phyloP scores from a whole-genome alignment of 495 filamentous ascomycete species.

The Cercophora sp. region DNA sequence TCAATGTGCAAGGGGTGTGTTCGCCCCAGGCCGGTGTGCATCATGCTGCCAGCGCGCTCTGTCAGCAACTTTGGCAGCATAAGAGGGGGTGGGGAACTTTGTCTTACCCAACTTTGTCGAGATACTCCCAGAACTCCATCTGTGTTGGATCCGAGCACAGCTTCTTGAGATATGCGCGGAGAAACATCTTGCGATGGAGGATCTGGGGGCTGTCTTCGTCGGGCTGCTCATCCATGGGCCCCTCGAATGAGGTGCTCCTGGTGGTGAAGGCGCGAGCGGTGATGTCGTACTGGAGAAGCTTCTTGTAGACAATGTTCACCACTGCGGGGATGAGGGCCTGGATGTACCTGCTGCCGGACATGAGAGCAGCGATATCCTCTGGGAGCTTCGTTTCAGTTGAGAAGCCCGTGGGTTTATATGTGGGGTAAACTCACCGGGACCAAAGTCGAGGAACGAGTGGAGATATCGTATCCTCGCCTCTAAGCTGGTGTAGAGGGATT shows the following conservation, averaged over 20 bases:
- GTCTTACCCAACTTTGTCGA: slow-evolving; percentile 67
- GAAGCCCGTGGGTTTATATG: no score
- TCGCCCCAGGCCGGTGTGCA: slow-evolving; percentile 64
- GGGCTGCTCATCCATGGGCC: slow-evolving; percentile 55
- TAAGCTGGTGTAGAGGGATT: slow-evolving; percentile 63
- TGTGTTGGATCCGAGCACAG: slow-evolving; percentile 66
- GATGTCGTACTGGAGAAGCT: slow-evolving; percentile 70
- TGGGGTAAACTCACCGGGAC: slow-evolving; percentile 58
- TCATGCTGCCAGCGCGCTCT: slow-evolving; percentile 45
- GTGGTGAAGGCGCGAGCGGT: slow-evolving; percentile 69
- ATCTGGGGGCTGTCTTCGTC: slow-evolving; percentile 67
- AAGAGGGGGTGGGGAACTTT: background rate
- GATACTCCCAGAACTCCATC: slow-evolving; percentile 74
- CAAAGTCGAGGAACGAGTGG: slow-evolving; percentile 70
- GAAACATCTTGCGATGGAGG: slow-evolving; percentile 70
- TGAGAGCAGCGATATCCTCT: slow-evolving; percentile 67
- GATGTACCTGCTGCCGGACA: slow-evolving; percentile 64
- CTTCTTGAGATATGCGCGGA: slow-evolving; percentile 65
- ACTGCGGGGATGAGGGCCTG: slow-evolving; percentile 68
- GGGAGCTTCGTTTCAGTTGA: background rate
- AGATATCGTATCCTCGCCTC: slow-evolving; percentile 66
- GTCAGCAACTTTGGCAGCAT: background rate
- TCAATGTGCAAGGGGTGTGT: slow-evolving; percentile 66
- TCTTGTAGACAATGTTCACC: slow-evolving; percentile 74
- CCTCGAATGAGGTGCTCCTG: slow-evolving; percentile 59